These are phyloP conservation scores for Evansstolkia leycettana DNA, from an alignment of 495 filamentous ascomycete species.

Conservation along the genomic window DNA sequence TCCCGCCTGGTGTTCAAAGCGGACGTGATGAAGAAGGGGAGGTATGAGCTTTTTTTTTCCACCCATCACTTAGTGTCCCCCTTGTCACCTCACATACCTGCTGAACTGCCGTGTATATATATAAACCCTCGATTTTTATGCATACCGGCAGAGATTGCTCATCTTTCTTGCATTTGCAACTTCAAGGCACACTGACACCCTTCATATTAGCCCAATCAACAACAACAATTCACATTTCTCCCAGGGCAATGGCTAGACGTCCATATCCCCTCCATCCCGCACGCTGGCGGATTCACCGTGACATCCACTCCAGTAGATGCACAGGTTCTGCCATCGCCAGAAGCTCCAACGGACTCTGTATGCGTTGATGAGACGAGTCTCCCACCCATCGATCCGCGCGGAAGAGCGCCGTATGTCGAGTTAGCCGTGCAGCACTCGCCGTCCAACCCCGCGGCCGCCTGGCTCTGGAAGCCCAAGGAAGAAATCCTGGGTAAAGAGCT, in stretches of 20 bases:
- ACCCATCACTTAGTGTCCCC: neutral
- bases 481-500: constrained; percentile 47
- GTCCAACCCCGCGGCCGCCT: constrained; percentile 57
- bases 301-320: constrained; percentile 55
- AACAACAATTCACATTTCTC: constrained; percentile 40
- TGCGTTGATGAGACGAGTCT: constrained; percentile 10
- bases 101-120: too few species aligned
- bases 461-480: constrained; percentile 49
- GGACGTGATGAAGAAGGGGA: constrained; percentile 3
- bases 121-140: too few species aligned
- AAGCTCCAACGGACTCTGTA: constrained; percentile 7
- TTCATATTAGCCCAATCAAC: constrained; percentile 18
- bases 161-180: too few species aligned
- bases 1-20: constrained; percentile 10
- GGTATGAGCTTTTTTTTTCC: constrained; percentile 7
- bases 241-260: constrained; percentile 92
- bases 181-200: neutral
- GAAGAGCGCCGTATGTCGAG: constrained; percentile 45
- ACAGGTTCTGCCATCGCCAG: constrained; percentile 17
- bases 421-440: constrained; percentile 59
- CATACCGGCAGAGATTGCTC: too few species aligned
- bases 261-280: constrained; percentile 49
- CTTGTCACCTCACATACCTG: too few species aligned
- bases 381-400: constrained; percentile 10
- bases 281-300: constrained; percentile 77